Base-by-base conservation (phyloP, 805 yeast species). In the Torulaspora microellipsoides region DNA sequence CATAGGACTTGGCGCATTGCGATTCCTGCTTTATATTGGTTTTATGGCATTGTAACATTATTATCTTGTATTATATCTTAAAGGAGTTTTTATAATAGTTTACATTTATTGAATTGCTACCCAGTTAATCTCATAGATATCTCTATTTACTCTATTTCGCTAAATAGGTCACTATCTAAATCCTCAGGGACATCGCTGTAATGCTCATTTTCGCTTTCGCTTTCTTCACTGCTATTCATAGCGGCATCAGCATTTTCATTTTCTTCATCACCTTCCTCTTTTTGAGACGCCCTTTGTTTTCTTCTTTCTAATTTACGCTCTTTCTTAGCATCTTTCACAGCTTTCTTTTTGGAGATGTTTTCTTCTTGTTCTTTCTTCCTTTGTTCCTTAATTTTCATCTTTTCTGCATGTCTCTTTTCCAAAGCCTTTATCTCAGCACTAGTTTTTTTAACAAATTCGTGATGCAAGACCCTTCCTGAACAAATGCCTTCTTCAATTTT, bases 401-500 rank as follows among this genome's bases (percentile, higher is more conserved):
- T 77, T 41, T 69, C 69, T 35, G 77, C 76, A 63, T 89, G 96
- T 55, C 69, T 73, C 65, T 76, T 75, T 49, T 87, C 95, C 56
- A 87, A 67, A 36, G 67, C 73, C 46, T 70, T 69, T 27, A 75
- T 68, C 62, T 91, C 95, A 38, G 69, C 65, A 47, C 72, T 71
- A 3, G 85, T 65, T 67, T 90, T 90, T 40, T 69, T 68, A 48
- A 88, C 71, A 42, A 70, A 74, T 35, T 86, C 74, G 62, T 93
- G 99, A 66, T 85, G 87, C 48, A 93, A 65, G 13, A 93, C 87
- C 67, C 87, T 90, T 40, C 97, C 96, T 0, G 81, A 71, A 46
- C 96, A 91, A 15, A 86, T 76, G 13, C 93, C 95, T 59, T 91
- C 98, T 66, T 91, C 97, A 42, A 93, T 86, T 68, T 93, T 93